These are phyloP conservation scores for Pythium plurisporium DNA, from an alignment of 352 stramenopile species.

Conservation along the genomic window DNA sequence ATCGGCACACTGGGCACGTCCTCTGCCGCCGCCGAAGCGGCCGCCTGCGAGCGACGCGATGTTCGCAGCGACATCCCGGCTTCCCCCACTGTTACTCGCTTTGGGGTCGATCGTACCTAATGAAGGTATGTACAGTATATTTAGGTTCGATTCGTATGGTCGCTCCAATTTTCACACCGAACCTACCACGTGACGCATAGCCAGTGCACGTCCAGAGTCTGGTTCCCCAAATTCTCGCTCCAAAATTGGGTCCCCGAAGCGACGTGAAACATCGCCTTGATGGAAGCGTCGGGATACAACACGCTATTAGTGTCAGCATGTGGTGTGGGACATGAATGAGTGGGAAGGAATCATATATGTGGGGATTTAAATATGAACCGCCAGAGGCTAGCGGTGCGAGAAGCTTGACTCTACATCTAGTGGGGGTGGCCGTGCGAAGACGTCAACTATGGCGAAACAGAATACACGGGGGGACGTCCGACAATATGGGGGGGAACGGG, in stretches of 20 bases:
- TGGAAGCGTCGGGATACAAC: no score
- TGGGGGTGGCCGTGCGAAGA: neutral
- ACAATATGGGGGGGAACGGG: neutral
- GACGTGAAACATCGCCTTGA: no score
- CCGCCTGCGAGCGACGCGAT: constrained; percentile 31
- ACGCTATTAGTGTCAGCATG: no score
- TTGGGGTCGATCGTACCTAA: no score
- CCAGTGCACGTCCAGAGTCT: neutral
- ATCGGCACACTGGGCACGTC: constrained; percentile 43
- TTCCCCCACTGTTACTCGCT: no score
- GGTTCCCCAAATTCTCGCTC: no score
- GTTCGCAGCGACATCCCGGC: constrained; percentile 57
- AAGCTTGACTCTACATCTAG: constrained; percentile 22
- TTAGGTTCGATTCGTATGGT: no score
- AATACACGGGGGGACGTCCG: constrained; percentile 7
- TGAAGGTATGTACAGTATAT: no score
- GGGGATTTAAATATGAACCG: constrained; percentile 17
- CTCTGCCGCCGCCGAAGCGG: constrained; percentile 14
- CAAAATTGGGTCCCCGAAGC: no score
- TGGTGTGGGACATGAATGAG: no score
- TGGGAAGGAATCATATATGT: constrained; percentile 12
- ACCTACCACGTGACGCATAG: constrained; percentile 5
- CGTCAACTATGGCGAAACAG: neutral
- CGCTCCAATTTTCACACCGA: no score
- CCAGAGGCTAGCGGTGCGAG: constrained; percentile 3